A percentile compares a stretch with the other conserved stretches of the same genome.
These are phyloP conservation scores for Chalciporus chontae DNA, from an alignment of 768 basidiomycete genomes.

Conservation along the genomic window DNA sequence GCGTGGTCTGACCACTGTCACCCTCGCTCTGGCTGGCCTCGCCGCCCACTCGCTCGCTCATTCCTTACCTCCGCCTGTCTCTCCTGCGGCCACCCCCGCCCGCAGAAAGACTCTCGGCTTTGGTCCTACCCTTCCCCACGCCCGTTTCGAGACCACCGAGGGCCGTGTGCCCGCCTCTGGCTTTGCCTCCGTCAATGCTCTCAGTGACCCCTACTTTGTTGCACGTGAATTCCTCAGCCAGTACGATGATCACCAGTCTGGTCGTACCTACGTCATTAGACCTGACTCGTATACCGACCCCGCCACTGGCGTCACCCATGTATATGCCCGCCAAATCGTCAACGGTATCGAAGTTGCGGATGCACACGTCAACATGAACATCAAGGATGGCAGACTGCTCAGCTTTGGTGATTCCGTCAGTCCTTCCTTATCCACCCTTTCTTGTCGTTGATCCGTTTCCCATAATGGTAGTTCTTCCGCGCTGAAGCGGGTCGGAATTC, in stretches of 20 bases:
- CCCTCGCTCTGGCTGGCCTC: slow-evolving; percentile 56
- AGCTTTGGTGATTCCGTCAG: slow-evolving; percentile 87
- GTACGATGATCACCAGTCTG: slow-evolving; percentile 34
- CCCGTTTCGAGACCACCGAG: slow-evolving; percentile 55
- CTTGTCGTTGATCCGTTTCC: slow-evolving; percentile 4
- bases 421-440: slow-evolving; percentile 11
- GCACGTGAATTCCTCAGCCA: slow-evolving; percentile 57
- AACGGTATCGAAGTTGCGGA: slow-evolving; percentile 87
- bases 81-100: not conserved
- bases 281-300: slow-evolving; percentile 85
- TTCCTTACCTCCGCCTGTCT: slow-evolving; percentile 17
- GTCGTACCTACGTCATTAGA: slow-evolving; percentile 55
- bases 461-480: slow-evolving; percentile 63
- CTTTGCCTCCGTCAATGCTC: slow-evolving; percentile 37
- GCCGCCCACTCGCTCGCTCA: slow-evolving; percentile 55
- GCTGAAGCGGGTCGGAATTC: slow-evolving; percentile 40
- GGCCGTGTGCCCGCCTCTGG: slow-evolving; percentile 19
- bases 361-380: slow-evolving; percentile 90
- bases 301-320: slow-evolving; percentile 82
- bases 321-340: slow-evolving; percentile 82
- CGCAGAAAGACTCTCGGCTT: slow-evolving; percentile 87
- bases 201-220: slow-evolving; percentile 53
- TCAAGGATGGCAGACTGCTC: slow-evolving; percentile 77
- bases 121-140: slow-evolving; percentile 76
- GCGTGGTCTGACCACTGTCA: slow-evolving; percentile 65